phyloP scores from a whole-genome alignment of 257 asterid species.

The Ehretia macrophylla region DNA sequence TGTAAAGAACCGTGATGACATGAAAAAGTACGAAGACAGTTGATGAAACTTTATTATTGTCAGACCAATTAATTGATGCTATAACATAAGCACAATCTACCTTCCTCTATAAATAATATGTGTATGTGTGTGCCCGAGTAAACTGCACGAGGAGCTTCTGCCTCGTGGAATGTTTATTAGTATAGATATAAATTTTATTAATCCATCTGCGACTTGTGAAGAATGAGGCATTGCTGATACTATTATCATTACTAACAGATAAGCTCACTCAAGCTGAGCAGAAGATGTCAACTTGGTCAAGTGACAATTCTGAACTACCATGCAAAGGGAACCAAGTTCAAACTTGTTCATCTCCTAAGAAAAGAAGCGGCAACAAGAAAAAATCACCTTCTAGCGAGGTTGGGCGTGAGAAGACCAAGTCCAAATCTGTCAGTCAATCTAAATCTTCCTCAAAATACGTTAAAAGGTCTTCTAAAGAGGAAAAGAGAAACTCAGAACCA shows the following conservation, averaged over 20 bases:
- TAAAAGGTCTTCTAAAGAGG: neutral
- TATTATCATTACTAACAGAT: slow-evolving; percentile 3
- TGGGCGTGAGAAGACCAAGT: neutral
- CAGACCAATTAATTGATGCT: no score
- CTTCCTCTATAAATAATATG: no score
- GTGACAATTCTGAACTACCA: neutral
- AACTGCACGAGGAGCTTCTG: no score
- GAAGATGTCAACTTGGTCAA: neutral
- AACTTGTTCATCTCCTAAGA: neutral
- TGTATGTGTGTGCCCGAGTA: no score
- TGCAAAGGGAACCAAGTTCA: neutral
- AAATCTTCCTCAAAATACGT: neutral
- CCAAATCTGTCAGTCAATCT: slow-evolving; percentile 4
- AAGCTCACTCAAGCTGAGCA: neutral
- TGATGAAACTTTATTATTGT: no score
- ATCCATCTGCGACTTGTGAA: neutral
- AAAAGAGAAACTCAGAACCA: neutral
- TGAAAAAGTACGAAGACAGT: no score
- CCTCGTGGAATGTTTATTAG: no score
- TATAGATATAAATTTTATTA: no score
- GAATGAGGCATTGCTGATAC: neutral
- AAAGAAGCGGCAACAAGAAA: neutral
- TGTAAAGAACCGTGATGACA: no score
- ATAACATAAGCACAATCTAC: no score
- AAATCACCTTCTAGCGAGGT: neutral